Evolutionary conservation across 208 protist genomes (phyloP).

Genomic region (Herpetomonas tarakana): DNA sequence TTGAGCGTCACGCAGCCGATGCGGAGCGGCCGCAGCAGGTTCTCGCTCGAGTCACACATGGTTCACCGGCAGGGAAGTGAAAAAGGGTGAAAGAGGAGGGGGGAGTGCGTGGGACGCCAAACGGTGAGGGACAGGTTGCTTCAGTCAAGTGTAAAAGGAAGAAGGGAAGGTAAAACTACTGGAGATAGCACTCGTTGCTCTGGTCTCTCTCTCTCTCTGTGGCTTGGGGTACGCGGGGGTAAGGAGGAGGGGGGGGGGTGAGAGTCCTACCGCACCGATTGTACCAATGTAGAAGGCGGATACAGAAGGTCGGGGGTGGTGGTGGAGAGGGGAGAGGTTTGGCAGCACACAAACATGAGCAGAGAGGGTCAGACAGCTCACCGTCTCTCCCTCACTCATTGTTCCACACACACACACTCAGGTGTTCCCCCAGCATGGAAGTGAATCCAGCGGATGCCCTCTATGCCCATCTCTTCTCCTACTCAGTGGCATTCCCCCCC

Average conservation of each 20-base stretch:
- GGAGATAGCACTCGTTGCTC: slow-evolving; percentile 2
- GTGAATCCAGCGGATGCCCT: too few species aligned
- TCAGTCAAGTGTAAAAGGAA: neutral
- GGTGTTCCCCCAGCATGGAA: too few species aligned
- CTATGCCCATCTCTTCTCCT: too few species aligned
- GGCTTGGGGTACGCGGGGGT: neutral
- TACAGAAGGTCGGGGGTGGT: too few species aligned
- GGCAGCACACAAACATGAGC: neutral
- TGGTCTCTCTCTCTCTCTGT: neutral
- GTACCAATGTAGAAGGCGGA: too few species aligned
- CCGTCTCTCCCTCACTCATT: too few species aligned
- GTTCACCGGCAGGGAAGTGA: neutral
- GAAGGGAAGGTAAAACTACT: too few species aligned
- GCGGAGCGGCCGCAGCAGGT: slow-evolving; percentile 25
- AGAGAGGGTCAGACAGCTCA: neutral
- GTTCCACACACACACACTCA: too few species aligned
- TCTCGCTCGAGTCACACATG: slow-evolving; percentile 1
- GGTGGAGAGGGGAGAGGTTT: neutral
- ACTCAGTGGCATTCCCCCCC: too few species aligned
- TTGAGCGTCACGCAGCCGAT: slow-evolving; percentile 30
- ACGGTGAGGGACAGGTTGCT: slow-evolving; percentile 3
- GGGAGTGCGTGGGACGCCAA: neutral
- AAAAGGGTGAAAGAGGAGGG: neutral
- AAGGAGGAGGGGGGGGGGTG: neutral
- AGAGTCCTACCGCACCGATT: neutral